Evolutionary conservation across 2,329 filamentous ascomycete genomes (phyloP), one percentile per base, ranked within the genome.

Genomic region (Colletotrichum lini): DNA sequence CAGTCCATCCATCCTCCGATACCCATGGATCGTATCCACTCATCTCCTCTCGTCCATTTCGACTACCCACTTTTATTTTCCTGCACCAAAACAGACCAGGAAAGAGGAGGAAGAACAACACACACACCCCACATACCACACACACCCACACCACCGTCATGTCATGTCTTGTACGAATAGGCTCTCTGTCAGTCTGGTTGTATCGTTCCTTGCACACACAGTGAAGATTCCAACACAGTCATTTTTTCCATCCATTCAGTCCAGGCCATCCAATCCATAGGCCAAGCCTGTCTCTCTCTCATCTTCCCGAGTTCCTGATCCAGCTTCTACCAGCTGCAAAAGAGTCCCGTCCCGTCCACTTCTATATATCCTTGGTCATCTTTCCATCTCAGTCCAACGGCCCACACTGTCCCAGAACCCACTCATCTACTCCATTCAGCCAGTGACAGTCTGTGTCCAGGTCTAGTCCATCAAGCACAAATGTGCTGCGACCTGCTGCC

Each of bases 1-100:
- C 44, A 23, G 63, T 70, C 63, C 67, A 67, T 67, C 67, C 64
- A 62, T 57, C 57, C 54, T 56, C 63, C 40, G 56, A 47, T 50
- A 42, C 63, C 42, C 54, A 66, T 42, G 15, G 18, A 10, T 23
- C 18, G 23, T 59, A 30, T 18, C 57, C 57, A 47, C 57, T 26
- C 65, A 21, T 35, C 53, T 50, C 44, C 26, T n/a, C 30, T 50
- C 58, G 56, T 5, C 40, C 58, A 63, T 45, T 35, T 44, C 35
- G 18, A 44, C 10, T 18, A 26, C 9, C 65, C 68, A 52, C 58
- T 52, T 59, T 62, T 53, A 49, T 47, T 56, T 62, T 26, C 18
- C 45, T 49, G 45, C 30, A 61, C 18, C 58, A 49, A 50, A 38
- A 50, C 44, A 40, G 35, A n/a, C n/a, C 12, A 23, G 35, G 35